Evolutionary conservation across 441 rosid genomes (phyloP), one percentile per base, ranked within the genome.

Genomic region (Cnidoscolus chayamansa): DNA sequence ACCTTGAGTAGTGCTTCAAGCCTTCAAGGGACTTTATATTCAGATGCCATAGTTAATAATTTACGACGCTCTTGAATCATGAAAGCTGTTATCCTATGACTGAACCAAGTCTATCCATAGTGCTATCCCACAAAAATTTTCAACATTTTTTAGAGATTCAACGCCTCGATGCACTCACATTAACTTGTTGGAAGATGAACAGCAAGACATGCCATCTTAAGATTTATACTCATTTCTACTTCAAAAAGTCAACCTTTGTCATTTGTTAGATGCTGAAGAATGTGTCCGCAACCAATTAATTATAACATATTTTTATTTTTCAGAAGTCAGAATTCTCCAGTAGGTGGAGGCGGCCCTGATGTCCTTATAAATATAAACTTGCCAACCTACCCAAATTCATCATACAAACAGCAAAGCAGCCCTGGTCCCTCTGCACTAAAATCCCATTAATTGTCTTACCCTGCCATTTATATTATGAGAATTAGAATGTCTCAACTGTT

Each of bases 401-500:
- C 74, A 43, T 13, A 40, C 63, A 73, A 15, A 68, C 63, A 67
- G 9, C 31, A 59, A 48, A 40, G 37, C 50, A 1, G 12, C 37
- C 54, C 16, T 16, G 40, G 51, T 49, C 72, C 43, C 17, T 67
- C 25, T 25, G 25, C 25, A 25, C 25, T 25, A 25, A 35, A 19
- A 62, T 47, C 54, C 51, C 58, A 47, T 20, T 35, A 17, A 2
- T 37, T 30, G 11, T 31, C 25, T 40, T 35, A 19, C 9, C 31
- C 8, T 56, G 1, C 60, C 66, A 19, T 71, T 13, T n/a, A 1
- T 4, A 67, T 17, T 54, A 80, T 79, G 80, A 68, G 40, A 67
- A 70, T 58, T 68, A 77, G 49, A 56, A 58, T 7, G 55, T 58
- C 72, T 60, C 71, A 54, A n/a, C 65, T 70, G 19, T 32, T 68